Conservation (phyloP, 148 eudicot genomes). For the Cornus controversa region DNA sequence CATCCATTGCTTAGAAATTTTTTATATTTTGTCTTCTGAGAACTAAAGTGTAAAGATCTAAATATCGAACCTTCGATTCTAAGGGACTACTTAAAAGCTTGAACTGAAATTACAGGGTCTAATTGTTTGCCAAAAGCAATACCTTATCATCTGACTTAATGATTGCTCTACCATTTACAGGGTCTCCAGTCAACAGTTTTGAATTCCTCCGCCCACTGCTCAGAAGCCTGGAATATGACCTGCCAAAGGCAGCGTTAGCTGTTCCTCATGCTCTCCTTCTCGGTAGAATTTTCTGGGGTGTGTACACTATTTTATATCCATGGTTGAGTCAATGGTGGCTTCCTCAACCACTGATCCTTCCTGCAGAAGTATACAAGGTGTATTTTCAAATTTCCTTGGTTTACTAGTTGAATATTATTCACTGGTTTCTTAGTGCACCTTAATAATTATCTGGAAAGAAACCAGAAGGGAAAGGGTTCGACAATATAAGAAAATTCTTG, state of each 20-base stretch:
- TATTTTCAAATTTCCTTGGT: not conserved
- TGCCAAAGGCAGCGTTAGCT: slow-evolving; percentile 55
- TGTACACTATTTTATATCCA: slow-evolving; percentile 71
- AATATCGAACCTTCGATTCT: not conserved
- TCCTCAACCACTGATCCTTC: slow-evolving; percentile 87
- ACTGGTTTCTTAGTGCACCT: not conserved
- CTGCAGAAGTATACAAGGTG: slow-evolving; percentile 93
- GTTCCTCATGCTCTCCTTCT: slow-evolving; percentile 65
- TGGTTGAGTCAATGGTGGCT: slow-evolving; percentile 75
- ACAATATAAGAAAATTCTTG: not conserved
- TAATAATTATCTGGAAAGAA: not conserved
- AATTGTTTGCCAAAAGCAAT: not conserved
- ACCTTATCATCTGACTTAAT: not conserved
- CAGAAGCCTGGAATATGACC: slow-evolving; percentile 69
- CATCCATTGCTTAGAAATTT: not conserved
- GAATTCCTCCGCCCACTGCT: slow-evolving; percentile 71
- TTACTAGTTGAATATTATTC: not conserved
- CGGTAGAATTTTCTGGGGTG: slow-evolving; percentile 46
- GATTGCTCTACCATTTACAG: slow-evolving; percentile 35
- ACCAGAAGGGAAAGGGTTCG: not conserved
- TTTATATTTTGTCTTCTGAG: not conserved
- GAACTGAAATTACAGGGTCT: not conserved
- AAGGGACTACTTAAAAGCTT: not conserved
- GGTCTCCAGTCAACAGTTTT: slow-evolving; percentile 77
- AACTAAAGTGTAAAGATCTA: not conserved